Conservation (phyloP, 1,139 yeast genomes). For the Sugiyamaella japonica region DNA sequence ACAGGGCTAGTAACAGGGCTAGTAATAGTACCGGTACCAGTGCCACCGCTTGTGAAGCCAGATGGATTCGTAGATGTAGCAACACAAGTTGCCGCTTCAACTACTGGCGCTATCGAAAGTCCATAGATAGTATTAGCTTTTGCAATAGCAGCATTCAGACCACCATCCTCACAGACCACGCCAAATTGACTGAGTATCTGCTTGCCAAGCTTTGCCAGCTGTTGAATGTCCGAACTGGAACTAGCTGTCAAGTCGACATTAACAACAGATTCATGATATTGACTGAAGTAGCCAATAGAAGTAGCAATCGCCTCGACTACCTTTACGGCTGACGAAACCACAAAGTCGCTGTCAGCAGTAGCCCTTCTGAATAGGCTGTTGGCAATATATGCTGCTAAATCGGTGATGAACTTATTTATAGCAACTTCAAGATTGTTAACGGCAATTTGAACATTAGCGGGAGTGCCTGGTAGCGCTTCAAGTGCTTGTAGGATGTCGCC, state of each 20-base stretch:
- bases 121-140: slow-evolving; percentile 13
- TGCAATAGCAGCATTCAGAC: slow-evolving; percentile 12
- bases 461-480: slow-evolving; percentile 8
- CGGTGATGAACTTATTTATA: slow-evolving; percentile 11
- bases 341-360: slow-evolving; percentile 3
- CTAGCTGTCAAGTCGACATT: slow-evolving; percentile 2
- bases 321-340: slow-evolving; percentile 14
- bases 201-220: slow-evolving; percentile 12
- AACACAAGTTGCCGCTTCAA: slow-evolving; percentile 8
- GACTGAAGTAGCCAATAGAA: slow-evolving; percentile 9
- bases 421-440: slow-evolving; percentile 5
- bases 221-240: slow-evolving; percentile 11
- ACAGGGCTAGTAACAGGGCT: background rate
- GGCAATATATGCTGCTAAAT: slow-evolving; percentile 3
- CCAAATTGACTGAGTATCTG: slow-evolving; percentile 13
- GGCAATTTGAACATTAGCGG: slow-evolving; percentile 3
- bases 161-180: slow-evolving; percentile 11
- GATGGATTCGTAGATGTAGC: background rate
- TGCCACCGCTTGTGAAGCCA: background rate
- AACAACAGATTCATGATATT: background rate
- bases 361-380: slow-evolving; percentile 2
- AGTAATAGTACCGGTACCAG: background rate
- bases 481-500: slow-evolving; percentile 10
- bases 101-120: slow-evolving; percentile 6
- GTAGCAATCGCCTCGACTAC: slow-evolving; percentile 9